A percentile compares a stretch with the other conserved stretches of the same genome.
These are phyloP conservation scores for Dendryphion nanum DNA, from an alignment of 2,329 filamentous ascomycete genomes.

Conservation along the genomic window DNA sequence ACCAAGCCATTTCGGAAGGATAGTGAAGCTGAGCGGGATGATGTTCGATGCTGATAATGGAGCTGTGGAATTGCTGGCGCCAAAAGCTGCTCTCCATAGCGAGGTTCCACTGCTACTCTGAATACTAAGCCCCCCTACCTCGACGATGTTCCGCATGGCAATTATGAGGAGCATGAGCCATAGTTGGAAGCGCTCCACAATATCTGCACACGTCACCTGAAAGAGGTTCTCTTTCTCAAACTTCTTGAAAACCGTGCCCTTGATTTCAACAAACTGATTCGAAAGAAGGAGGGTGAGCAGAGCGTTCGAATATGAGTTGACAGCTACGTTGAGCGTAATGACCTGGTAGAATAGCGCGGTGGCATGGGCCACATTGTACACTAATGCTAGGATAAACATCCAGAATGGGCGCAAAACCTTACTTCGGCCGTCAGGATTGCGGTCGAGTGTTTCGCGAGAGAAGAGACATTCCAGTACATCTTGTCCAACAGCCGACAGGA, in stretches of 20 bases:
- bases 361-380: constrained; percentile 85
- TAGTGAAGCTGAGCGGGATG: constrained; percentile 85
- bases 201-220: constrained; percentile 91
- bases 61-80: constrained; percentile 46
- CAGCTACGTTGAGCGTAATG: constrained; percentile 94
- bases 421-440: constrained; percentile 82
- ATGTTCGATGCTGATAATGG: constrained; percentile 68
- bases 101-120: constrained; percentile 25
- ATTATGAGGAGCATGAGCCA: constrained; percentile 98
- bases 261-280: constrained; percentile 99
- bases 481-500: constrained; percentile 88
- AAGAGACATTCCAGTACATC: constrained; percentile 96
- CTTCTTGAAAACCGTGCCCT: constrained; percentile 96
- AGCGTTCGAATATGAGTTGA: constrained; percentile 98
- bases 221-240: constrained; percentile 98
- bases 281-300: constrained; percentile 88
- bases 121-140: constrained; percentile 79
- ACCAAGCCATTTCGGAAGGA: constrained; percentile 81
- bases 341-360: constrained; percentile 94
- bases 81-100: constrained; percentile 29
- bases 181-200: constrained; percentile 94
- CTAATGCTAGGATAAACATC: constrained; percentile 83
- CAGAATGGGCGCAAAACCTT: constrained; percentile 86
- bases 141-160: constrained; percentile 91
- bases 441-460: constrained; percentile 86